Percentiles rank a stretch among this genome's conserved stretches.
phyloP scores from a whole-genome alignment of 768 basidiomycete species.

The Boletus reticulatus region DNA sequence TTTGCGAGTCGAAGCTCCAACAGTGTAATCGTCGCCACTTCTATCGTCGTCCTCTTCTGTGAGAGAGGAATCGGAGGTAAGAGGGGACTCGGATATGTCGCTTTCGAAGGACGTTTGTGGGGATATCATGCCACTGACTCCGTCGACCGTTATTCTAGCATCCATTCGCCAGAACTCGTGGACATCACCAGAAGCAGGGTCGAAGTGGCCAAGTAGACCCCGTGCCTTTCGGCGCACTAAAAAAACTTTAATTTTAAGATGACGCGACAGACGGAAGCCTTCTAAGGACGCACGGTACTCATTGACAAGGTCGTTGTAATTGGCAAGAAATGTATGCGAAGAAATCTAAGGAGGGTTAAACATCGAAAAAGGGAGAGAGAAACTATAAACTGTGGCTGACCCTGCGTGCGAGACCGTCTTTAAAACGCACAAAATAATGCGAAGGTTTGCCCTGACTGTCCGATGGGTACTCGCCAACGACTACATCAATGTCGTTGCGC shows the following conservation, averaged over 20 bases:
- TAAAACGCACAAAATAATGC: slow-evolving; percentile 62
- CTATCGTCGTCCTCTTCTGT: slow-evolving; percentile 30
- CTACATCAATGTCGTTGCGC: slow-evolving; percentile 36
- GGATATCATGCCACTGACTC: slow-evolving; percentile 1
- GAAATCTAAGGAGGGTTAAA: slow-evolving; percentile 38
- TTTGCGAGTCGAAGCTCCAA: slow-evolving; percentile 9
- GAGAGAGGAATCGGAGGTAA: slow-evolving; percentile 14
- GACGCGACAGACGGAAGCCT: neutral
- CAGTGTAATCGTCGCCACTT: slow-evolving; percentile 11
- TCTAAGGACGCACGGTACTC: slow-evolving; percentile 49
- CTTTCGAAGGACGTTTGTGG: slow-evolving; percentile 10
- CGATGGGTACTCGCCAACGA: slow-evolving; percentile 56
- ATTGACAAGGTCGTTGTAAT: slow-evolving; percentile 46
- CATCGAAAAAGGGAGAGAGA: neutral
- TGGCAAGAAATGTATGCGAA: slow-evolving; percentile 36
- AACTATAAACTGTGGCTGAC: slow-evolving; percentile 35
- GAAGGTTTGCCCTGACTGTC: slow-evolving; percentile 29
- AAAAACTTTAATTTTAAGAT: slow-evolving; percentile 10
- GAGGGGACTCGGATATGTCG: slow-evolving; percentile 6
- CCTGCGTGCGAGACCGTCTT: slow-evolving; percentile 56
- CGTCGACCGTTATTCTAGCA: slow-evolving; percentile 33
- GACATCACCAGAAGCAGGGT: slow-evolving; percentile 53
- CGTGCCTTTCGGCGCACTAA: slow-evolving; percentile 45
- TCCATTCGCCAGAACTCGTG: slow-evolving; percentile 59
- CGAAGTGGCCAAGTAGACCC: slow-evolving; percentile 49